These are phyloP conservation scores for Chalaropsis thielavioides DNA, from an alignment of 2,329 filamentous ascomycete species.

Conservation along the genomic window DNA sequence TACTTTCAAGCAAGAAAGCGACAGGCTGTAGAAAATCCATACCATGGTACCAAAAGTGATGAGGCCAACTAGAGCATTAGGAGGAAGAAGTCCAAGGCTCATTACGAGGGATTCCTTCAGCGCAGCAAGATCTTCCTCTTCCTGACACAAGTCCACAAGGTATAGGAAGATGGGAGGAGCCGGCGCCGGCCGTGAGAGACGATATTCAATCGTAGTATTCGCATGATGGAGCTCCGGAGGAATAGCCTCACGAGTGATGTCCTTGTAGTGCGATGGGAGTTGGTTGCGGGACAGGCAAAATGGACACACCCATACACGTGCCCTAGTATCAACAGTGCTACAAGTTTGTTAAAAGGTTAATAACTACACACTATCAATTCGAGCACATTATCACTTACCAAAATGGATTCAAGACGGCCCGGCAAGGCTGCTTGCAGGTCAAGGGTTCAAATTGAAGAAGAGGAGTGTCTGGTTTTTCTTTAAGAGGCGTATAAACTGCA, in stretches of 20 bases:
- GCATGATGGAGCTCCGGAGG: conserved; percentile 67
- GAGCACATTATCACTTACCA: conserved; percentile 43
- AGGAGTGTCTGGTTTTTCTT: conserved; percentile 82
- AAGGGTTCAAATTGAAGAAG: conserved; percentile 92
- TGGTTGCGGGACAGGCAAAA: conserved; percentile 76
- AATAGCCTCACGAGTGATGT: conserved; percentile 70
- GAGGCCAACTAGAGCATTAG: conserved; percentile 67
- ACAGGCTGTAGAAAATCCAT: conserved; percentile 19
- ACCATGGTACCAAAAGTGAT: conserved; percentile 92
- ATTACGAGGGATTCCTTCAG: conserved; percentile 77
- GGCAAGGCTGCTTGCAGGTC: conserved; percentile 89
- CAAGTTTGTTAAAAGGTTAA: neutral
- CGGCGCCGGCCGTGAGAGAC: conserved; percentile 66
- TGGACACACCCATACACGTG: conserved; percentile 75
- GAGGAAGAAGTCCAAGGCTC: conserved; percentile 68
- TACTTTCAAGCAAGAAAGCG: neutral
- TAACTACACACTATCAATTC: neutral
- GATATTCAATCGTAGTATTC: conserved; percentile 84
- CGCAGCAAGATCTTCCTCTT: conserved; percentile 70
- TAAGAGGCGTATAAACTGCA: conserved; percentile 86
- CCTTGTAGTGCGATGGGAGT: conserved; percentile 75
- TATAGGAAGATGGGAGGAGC: conserved; percentile 76
- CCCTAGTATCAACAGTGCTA: conserved; percentile 71
- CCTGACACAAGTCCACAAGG: conserved; percentile 77
- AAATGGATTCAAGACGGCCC: conserved; percentile 91